Conservation (phyloP, 768 basidiomycete genomes). For the Butyriboletus loyo region DNA sequence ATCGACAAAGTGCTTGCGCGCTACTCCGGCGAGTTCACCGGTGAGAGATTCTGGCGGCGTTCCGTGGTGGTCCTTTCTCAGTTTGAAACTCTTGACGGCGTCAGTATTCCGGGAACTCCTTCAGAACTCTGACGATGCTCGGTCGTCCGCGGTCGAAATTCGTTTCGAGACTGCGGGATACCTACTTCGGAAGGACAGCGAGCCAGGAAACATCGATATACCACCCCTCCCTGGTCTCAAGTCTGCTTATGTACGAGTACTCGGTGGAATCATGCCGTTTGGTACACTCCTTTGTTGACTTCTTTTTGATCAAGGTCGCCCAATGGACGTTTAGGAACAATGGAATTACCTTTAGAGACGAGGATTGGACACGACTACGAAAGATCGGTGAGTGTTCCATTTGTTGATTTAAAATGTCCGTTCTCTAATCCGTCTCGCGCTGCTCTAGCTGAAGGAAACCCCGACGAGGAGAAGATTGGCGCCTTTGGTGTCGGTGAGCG, state of each 20-base stretch:
- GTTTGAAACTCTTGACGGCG: background rate
- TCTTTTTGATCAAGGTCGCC: background rate
- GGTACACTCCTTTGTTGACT: background rate
- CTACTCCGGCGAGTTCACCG: slow-evolving; percentile 93
- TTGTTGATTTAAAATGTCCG: background rate
- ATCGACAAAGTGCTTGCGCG: slow-evolving; percentile 96
- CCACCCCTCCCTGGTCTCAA: slow-evolving; percentile 59
- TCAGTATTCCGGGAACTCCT: slow-evolving; percentile 77
- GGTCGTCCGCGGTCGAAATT: slow-evolving; percentile 71
- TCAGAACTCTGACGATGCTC: slow-evolving; percentile 95
- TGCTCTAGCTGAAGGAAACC: slow-evolving; percentile 22
- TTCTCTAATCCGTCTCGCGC: background rate
- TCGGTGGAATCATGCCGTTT: too few species aligned
- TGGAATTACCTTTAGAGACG: background rate
- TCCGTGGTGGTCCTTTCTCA: background rate
- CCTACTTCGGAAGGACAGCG: slow-evolving; percentile 28
- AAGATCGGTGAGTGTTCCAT: slow-evolving; percentile 10
- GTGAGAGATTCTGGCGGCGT: slow-evolving; percentile 26
- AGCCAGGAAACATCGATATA: slow-evolving; percentile 5
- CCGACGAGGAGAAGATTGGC: slow-evolving; percentile 25
- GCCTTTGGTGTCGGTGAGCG: slow-evolving; percentile 25
- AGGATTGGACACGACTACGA: slow-evolving; percentile 14
- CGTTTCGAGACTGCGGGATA: slow-evolving; percentile 66
- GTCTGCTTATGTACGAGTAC: slow-evolving; percentile 45
- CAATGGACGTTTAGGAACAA: slow-evolving; percentile 1